Evolutionary conservation across 2,329 filamentous ascomycete genomes (phyloP), one percentile per base, ranked within the genome.

Genomic region (Cryphonectria carpinicola): DNA sequence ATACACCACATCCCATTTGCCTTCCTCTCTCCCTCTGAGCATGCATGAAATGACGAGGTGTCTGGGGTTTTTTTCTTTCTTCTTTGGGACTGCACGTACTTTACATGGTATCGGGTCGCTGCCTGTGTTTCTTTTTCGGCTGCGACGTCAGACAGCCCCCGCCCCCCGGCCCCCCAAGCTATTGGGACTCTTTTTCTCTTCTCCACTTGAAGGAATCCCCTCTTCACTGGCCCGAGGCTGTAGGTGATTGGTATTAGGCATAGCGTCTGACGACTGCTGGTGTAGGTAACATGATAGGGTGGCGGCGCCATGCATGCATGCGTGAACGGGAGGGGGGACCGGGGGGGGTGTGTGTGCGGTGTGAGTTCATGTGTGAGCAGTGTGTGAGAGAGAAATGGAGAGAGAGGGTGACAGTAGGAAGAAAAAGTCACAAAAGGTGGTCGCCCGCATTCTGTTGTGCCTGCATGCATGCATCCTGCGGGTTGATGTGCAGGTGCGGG

Each of bases 121-220:
- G 63, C 70, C 25, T 35, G 37, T 28, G 37, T 56, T 61, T n/a
- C 49, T 56, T 54, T 52, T 39, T 39, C 37, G 7, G 37, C 37
- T 39, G 37, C 37, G 7, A 46, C 28, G 66, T 69, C 43, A 54
- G 62, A 62, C 70, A 66, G 61, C 28, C 28, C 28, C 28, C 28
- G 1, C 28, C 28, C 28, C 28, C 28, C 2, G n/a, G n/a, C 28
- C 37, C 60, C 64, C 70, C 70, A 71, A 52, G 61, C 70, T 71
- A 62, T 54, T 69, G 70, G 70, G 70, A 43, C 11, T 39, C 8
- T 10, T 39, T 46, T 61, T 22, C 46, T 56, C 56, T 52, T 66
- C 67, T 19, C 10, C 43, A 39, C 58, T 61, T 52, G 8, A 11
- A 49, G 65, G 64, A 37, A n/a, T 37, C 19, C 43, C 28, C 46